Base-by-base conservation (phyloP, 73 alveolate genomes). In the Uronychia setigera region DNA sequence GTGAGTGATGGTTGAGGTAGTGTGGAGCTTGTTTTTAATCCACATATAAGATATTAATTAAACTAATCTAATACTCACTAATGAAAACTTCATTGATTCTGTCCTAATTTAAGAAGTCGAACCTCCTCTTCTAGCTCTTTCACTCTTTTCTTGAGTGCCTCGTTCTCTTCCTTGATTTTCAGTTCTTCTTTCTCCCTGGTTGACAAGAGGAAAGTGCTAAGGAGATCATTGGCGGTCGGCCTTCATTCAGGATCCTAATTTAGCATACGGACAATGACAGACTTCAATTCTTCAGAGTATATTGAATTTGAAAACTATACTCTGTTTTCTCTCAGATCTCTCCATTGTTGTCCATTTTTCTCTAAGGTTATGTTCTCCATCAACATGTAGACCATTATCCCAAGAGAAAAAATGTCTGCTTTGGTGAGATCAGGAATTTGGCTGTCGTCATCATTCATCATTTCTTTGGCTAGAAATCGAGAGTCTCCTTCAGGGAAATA, bases 401-500 rank as follows among this genome's bases (percentile, higher is more conserved):
- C 96, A n/a, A 91, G 80, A 0, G 94, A 86, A 35, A 91, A 91
- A 13, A 87, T 77, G 78, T 91, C 96, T 0, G 92, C 89, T 80
- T 91, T 91, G 60, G 78, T 81, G 0, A 87, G 79, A 74, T 87
- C 93, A 25, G 96, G 96, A 31, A 82, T 59, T 0, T 83, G 80
- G 78, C 80, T 59, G 60, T 57, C 77, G 60, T 83, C 95, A 33
- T 85, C 82, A 78, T 89, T 92, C 31, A 95, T 75, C 26, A 93
- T 81, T 82, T 95, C 98, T 35, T 85, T 92, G 19, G 98, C 98
- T 57, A 95, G 78, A 58, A 93, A 95, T 84, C 98, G 80, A 59
- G 93, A 76, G 85, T 95, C 98, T 30, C 98, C 98, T 74, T 95
- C 98, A 31, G 92, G 94, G 29, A 95, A 81, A 79, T 91, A 95